A percentile compares a stretch with the other conserved stretches of the same genome.
These are phyloP conservation scores for Arthroderma uncinatum DNA, from an alignment of 2,329 filamentous ascomycete genomes.

Conservation along the genomic window DNA sequence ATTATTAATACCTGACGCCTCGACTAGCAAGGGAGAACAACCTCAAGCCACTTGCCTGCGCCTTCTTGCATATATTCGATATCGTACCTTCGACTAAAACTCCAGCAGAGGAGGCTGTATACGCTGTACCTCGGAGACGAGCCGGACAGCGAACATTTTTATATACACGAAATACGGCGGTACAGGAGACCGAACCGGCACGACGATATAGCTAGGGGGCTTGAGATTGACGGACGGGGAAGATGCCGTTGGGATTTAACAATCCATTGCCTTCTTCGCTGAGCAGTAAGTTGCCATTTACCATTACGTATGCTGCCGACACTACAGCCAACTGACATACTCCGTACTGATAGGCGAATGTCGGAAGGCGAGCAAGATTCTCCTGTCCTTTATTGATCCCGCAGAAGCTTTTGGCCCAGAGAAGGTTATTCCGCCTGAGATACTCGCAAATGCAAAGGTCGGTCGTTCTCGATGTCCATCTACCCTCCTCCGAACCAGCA, in stretches of 20 bases:
- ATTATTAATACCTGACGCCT: neutral
- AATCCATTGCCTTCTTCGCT: slow-evolving; percentile 40
- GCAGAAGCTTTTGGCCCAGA: slow-evolving; percentile 88
- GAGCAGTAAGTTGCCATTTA: slow-evolving; percentile 30
- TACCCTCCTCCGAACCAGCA: neutral
- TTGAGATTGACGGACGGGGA: neutral
- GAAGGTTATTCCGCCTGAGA: slow-evolving; percentile 85
- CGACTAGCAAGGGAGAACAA: neutral
- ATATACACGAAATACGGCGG: neutral
- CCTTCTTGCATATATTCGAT: neutral
- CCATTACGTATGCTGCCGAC: too few species aligned
- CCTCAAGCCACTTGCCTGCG: neutral
- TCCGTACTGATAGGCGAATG: slow-evolving; percentile 62
- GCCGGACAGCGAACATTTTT: too few species aligned
- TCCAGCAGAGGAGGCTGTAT: too few species aligned
- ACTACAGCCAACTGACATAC: slow-evolving; percentile 8
- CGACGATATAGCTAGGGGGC: neutral
- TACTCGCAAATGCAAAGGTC: slow-evolving; percentile 87
- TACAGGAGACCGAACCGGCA: neutral
- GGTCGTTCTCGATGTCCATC: too few species aligned
- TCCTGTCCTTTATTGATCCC: slow-evolving; percentile 88
- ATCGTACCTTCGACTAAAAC: too few species aligned
- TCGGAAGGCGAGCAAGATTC: slow-evolving; percentile 91
- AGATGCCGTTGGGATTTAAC: slow-evolving; percentile 20
- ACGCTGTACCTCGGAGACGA: too few species aligned